A percentile compares a stretch with the other conserved stretches of the same genome.
phyloP scores from a whole-genome alignment of 2,329 filamentous ascomycete genomes.

The Aspergillus tamarii region DNA sequence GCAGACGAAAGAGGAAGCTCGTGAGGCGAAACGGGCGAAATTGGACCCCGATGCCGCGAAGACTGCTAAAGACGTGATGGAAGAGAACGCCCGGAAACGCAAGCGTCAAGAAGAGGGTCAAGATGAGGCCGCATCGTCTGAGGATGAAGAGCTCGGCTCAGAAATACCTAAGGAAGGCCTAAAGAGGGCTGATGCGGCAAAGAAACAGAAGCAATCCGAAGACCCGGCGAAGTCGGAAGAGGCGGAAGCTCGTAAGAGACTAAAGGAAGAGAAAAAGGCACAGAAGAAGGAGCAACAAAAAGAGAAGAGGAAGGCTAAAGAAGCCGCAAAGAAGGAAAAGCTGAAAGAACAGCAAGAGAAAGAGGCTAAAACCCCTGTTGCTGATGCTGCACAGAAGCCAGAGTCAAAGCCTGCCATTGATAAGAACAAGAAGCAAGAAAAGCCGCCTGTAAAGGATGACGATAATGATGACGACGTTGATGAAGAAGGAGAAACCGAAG shows the following conservation, averaged over 20 bases:
- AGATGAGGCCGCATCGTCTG: constrained; percentile 44
- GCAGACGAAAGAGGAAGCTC: constrained; percentile 87
- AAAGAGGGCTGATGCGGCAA: constrained; percentile 50
- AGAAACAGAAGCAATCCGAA: constrained; percentile 59
- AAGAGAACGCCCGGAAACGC: constrained; percentile 78
- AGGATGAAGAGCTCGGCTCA: constrained; percentile 46
- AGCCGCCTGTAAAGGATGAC: constrained; percentile 26
- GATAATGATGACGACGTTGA: constrained; percentile 31
- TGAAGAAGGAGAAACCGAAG: constrained; percentile 52
- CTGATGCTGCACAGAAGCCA: constrained; percentile 26
- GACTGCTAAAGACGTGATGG: constrained; percentile 90
- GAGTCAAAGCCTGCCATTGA: constrained; percentile 24
- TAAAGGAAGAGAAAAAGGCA: constrained; percentile 43
- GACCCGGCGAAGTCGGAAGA: constrained; percentile 33
- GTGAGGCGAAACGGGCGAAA: constrained; percentile 81
- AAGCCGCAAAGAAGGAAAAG: constrained; percentile 37
- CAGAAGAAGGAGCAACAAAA: constrained; percentile 56
- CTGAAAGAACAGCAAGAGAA: constrained; percentile 37
- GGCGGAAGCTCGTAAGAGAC: constrained; percentile 40
- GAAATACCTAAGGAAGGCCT: constrained; percentile 65
- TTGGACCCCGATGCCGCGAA: constrained; percentile 89
- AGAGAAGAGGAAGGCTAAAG: constrained; percentile 53
- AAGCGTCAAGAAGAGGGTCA: constrained; percentile 68
- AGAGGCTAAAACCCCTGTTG: constrained; percentile 21
- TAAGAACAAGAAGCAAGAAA: constrained; percentile 22